A percentile compares a stretch with the other conserved stretches of the same genome.
These are phyloP conservation scores for Hygrophorus pudorinus DNA, from an alignment of 768 basidiomycete species.

Conservation along the genomic window DNA sequence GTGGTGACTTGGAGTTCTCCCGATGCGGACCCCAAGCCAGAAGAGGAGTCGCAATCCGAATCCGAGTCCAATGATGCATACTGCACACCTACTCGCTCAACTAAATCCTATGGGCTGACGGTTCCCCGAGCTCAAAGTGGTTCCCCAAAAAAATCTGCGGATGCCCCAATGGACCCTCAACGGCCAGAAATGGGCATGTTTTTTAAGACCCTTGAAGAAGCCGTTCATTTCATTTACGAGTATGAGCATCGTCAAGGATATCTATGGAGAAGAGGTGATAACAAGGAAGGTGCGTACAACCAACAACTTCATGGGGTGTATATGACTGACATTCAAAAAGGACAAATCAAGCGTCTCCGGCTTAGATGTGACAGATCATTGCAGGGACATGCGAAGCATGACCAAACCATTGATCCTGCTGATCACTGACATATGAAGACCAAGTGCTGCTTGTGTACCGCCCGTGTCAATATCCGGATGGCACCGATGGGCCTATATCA, in stretches of 20 bases:
- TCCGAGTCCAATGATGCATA: not conserved
- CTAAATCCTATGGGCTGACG: not conserved
- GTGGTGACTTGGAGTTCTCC: too few relatives aligned
- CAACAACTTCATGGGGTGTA: not conserved
- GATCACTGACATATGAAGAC: slow-evolving; percentile 11
- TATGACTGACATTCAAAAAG: not conserved
- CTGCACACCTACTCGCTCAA: slow-evolving; percentile 6
- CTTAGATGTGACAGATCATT: slow-evolving; percentile 14
- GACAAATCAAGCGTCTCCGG: slow-evolving; percentile 6
- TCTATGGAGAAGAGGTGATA: slow-evolving; percentile 12
- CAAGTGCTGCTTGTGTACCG: slow-evolving; percentile 12
- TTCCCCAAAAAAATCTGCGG: slow-evolving; percentile 5
- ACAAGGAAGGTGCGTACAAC: not conserved
- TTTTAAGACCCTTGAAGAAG: slow-evolving; percentile 7
- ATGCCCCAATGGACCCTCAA: slow-evolving; percentile 1
- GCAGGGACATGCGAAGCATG: slow-evolving; percentile 1
- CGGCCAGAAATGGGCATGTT: not conserved
- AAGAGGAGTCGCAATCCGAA: not conserved
- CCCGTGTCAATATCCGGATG: slow-evolving; percentile 14
- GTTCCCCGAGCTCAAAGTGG: slow-evolving; percentile 8
- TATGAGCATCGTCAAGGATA: slow-evolving; percentile 11
- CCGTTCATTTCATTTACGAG: slow-evolving; percentile 5
- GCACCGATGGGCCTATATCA: not conserved
- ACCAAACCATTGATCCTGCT: slow-evolving; percentile 12
- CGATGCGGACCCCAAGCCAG: not conserved